phyloP scores from a whole-genome alignment of 495 filamentous ascomycete species.

The Letharia lupina region DNA sequence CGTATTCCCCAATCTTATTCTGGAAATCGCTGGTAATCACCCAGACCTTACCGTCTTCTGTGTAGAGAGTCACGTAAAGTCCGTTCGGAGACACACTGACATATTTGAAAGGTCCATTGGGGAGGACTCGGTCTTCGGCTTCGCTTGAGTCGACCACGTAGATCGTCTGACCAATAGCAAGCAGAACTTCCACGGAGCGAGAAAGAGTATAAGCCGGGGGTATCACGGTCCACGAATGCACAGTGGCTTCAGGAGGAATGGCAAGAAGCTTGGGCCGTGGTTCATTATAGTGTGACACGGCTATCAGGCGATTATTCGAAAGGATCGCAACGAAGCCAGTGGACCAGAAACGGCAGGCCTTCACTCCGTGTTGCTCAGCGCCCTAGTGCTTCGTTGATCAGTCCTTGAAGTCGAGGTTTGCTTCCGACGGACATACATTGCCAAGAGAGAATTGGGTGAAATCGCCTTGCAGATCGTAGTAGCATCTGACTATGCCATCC shows the following conservation, averaged over 20 bases:
- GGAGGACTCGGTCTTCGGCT: slow-evolving; percentile 79
- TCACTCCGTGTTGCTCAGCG: slow-evolving; percentile 78
- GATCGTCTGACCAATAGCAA: slow-evolving; percentile 79
- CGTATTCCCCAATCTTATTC: slow-evolving; percentile 81
- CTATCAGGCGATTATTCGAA: slow-evolving; percentile 76
- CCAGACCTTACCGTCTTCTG: slow-evolving; percentile 75
- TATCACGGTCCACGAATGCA: slow-evolving; percentile 84
- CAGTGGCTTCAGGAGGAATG: slow-evolving; percentile 62
- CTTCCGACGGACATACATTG: slow-evolving; percentile 44
- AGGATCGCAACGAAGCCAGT: slow-evolving; percentile 90
- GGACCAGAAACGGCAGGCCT: slow-evolving; percentile 81
- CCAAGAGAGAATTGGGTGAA: slow-evolving; percentile 95
- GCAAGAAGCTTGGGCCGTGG: slow-evolving; percentile 80
- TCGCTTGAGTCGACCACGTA: slow-evolving; percentile 80
- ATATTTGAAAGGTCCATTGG: slow-evolving; percentile 87
- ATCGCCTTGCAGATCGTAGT: slow-evolving; percentile 84
- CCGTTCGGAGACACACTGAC: slow-evolving; percentile 86
- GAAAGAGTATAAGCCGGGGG: slow-evolving; percentile 85
- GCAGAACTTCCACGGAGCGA: slow-evolving; percentile 86
- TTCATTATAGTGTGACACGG: slow-evolving; percentile 82
- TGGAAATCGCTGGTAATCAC: slow-evolving; percentile 94
- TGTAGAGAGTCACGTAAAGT: slow-evolving; percentile 78
- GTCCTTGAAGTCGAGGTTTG: not conserved
- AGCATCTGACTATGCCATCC: slow-evolving; percentile 86
- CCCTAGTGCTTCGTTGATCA: slow-evolving; percentile 42